A percentile compares a stretch with the other conserved stretches of the same genome.
Evolutionary conservation across 768 basidiomycete genomes (phyloP).

Genomic region (Mrakia frigida): DNA sequence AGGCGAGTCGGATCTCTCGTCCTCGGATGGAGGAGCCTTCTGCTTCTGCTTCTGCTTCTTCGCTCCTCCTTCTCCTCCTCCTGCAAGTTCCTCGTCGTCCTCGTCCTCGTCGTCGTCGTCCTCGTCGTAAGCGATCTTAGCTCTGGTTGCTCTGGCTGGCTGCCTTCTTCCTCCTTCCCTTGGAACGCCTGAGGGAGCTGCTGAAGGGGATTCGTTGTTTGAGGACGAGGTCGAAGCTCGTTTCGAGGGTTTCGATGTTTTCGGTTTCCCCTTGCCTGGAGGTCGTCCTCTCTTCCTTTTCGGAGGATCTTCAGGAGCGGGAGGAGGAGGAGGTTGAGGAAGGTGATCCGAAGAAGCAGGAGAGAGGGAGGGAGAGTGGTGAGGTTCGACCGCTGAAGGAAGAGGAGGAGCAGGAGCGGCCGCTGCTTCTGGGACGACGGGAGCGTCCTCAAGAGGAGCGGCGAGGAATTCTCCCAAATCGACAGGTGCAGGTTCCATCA

Average conservation of each 20-base stretch:
- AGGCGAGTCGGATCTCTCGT: neutral
- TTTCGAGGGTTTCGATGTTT: neutral
- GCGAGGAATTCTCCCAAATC: neutral
- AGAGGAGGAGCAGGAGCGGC: neutral
- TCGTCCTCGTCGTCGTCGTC: neutral
- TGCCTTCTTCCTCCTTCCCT: neutral
- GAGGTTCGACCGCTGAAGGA: neutral
- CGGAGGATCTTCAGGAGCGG: neutral
- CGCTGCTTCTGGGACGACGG: neutral
- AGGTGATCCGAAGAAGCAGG: slow-evolving; percentile 1
- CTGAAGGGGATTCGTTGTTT: neutral
- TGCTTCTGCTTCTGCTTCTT: neutral
- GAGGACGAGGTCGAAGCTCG: neutral
- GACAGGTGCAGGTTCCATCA: neutral
- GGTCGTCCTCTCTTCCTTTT: slow-evolving; percentile 6
- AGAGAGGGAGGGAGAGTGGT: neutral
- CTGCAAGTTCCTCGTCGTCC: neutral
- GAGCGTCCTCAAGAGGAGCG: neutral
- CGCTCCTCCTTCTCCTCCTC: neutral
- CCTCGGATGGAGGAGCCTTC: neutral
- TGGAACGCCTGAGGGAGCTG: neutral
- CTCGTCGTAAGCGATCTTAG: neutral
- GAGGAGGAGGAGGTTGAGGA: neutral
- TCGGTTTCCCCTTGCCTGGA: neutral
- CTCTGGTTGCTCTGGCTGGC: neutral